Evolutionary conservation across 768 basidiomycete genomes (phyloP), one percentile per base, ranked within the genome.

Genomic region (Trametes punicea): DNA sequence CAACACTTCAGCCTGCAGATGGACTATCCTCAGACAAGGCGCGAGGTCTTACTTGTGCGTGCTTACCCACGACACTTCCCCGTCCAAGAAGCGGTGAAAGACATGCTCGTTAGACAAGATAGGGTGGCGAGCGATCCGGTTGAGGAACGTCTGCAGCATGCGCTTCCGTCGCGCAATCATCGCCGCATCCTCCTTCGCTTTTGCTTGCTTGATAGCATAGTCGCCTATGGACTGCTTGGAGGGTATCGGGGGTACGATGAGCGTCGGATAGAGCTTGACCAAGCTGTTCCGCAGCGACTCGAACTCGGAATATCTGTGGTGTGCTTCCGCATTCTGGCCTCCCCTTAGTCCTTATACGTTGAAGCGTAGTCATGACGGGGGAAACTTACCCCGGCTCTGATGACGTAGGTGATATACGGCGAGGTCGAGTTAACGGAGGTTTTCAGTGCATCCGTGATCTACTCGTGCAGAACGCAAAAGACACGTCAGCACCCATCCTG

Each of bases 361-460:
- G 31, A 49, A 57, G 55, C 51, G 53, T n/a, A 53, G 34, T 45
- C 36, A 38, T 20, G 11, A 44, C 11, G 18, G 23, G n/a, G 21
- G 2, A 18, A 10, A 31, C 78, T 69, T 66, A 96, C 94, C 64
- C 93, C 94, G 41, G 93, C 86, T 52, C 76, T 81, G 64, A 98
- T 95, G 59, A 96, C 83, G 76, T 99, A 98, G 56, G 88, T 83
- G 69, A 98, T 99, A 70, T 98, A 98, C 6, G 90, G 85, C 20
- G 93, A 88, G 46, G 77, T 83, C n/a, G 93, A 81, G 64, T 91
- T 90, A 51, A 90, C 79, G 11, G 88, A 83, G 23, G 95, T 98
- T 83, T 99, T 99, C 73, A 90, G 85, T 13, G 97, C 96, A 67
- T 98, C 96, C 30, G 85, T 82, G 61, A 99, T 98, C 94, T 97